phyloP scores from a whole-genome alignment of 1,284 basidiomycete genomes.

The Phellopilus nigrolimitatus region DNA sequence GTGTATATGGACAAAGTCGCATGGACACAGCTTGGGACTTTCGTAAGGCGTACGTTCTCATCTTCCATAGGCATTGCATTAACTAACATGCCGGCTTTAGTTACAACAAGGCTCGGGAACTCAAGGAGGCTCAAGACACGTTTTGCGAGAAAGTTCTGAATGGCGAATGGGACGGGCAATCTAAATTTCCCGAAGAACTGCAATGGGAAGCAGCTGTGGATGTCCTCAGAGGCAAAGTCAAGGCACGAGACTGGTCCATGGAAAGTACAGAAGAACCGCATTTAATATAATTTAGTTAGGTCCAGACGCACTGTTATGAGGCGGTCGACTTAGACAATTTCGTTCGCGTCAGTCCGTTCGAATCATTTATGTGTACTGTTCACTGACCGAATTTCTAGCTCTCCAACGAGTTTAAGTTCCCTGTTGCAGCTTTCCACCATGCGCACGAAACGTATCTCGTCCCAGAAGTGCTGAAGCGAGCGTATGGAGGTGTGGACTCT shows the following conservation, averaged over 20 bases:
- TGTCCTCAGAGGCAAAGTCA: slow-evolving; percentile 42
- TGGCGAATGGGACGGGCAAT: slow-evolving; percentile 36
- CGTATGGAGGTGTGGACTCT: slow-evolving; percentile 29
- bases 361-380: neutral
- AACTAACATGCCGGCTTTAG: slow-evolving; percentile 1
- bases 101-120: slow-evolving; percentile 38
- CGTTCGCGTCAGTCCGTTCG: slow-evolving; percentile 24
- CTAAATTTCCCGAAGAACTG: slow-evolving; percentile 44
- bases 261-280: slow-evolving; percentile 34
- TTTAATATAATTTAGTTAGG: slow-evolving; percentile 37
- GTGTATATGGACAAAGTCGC: slow-evolving; percentile 14
- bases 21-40: slow-evolving; percentile 47
- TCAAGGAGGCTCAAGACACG: slow-evolving; percentile 41
- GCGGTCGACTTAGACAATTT: slow-evolving; percentile 43
- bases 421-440: slow-evolving; percentile 46
- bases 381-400: slow-evolving; percentile 35
- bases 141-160: slow-evolving; percentile 29
- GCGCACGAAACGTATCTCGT: slow-evolving; percentile 51
- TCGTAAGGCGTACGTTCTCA: slow-evolving; percentile 30
- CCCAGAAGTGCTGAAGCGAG: slow-evolving; percentile 42
- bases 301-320: slow-evolving; percentile 45
- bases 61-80: neutral
- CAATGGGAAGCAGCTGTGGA: slow-evolving; percentile 52
- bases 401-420: slow-evolving; percentile 48
- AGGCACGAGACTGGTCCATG: no score